Conservation (phyloP, 2,329 filamentous ascomycete species). For the Ceratocystis variospora region DNA sequence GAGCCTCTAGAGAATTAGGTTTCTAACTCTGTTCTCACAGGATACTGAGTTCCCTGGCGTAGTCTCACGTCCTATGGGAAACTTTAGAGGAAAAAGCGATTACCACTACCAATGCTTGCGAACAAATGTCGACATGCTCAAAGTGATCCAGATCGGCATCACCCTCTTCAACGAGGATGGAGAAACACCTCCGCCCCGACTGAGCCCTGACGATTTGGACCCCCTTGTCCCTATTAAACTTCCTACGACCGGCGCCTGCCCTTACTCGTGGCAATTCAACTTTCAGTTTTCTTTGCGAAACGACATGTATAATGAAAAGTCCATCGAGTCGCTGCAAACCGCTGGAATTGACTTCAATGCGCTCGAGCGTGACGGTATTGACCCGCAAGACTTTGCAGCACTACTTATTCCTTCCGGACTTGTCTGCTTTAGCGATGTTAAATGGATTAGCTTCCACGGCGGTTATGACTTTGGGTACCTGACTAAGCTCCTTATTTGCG, state of each 20-base stretch:
- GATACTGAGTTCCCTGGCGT: slow-evolving; percentile 98
- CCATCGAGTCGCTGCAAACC: slow-evolving; percentile 77
- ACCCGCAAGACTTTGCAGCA: slow-evolving; percentile 76
- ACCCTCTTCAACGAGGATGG: slow-evolving; percentile 86
- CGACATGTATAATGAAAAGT: slow-evolving; percentile 96
- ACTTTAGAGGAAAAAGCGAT: slow-evolving; percentile 86
- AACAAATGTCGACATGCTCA: slow-evolving; percentile 92
- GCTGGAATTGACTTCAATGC: slow-evolving; percentile 85
- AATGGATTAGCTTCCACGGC: slow-evolving; percentile 96
- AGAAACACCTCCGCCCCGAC: slow-evolving; percentile 64
- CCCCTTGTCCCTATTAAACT: slow-evolving; percentile 26
- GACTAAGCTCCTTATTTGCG: slow-evolving; percentile 79
- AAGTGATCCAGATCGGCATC: slow-evolving; percentile 93
- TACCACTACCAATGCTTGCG: slow-evolving; percentile 98
- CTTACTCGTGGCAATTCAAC: slow-evolving; percentile 97
- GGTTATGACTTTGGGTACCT: slow-evolving; percentile 98
- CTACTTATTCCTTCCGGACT: slow-evolving; percentile 85
- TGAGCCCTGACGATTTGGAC: slow-evolving; percentile 33
- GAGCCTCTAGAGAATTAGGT: not conserved
- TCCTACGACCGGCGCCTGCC: slow-evolving; percentile 41
- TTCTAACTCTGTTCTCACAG: slow-evolving; percentile 33
- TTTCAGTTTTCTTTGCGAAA: slow-evolving; percentile 89
- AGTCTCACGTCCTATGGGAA: slow-evolving; percentile 85
- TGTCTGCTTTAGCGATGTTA: slow-evolving; percentile 72
- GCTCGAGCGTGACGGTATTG: slow-evolving; percentile 78